These are phyloP conservation scores for Ogataea henricii DNA, from an alignment of 805 yeast species.

Conservation along the genomic window DNA sequence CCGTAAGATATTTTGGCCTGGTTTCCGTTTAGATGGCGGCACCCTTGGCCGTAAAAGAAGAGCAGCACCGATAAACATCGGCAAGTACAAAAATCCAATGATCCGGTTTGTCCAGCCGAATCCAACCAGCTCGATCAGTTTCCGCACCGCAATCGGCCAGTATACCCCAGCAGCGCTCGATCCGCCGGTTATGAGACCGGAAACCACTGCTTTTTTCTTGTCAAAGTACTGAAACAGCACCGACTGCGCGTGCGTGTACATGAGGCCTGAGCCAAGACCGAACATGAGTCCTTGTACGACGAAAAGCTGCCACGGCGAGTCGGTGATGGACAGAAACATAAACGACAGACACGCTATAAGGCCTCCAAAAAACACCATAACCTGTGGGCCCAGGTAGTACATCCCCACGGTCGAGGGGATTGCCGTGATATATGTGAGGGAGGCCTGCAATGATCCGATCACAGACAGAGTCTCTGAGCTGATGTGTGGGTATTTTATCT, in stretches of 20 bases:
- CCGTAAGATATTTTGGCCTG: slow-evolving; percentile 35
- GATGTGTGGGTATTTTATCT: slow-evolving; percentile 42
- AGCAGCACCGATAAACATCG: slow-evolving; percentile 27
- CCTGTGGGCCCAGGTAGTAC: slow-evolving; percentile 46
- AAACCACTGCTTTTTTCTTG: slow-evolving; percentile 55
- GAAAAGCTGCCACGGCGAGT: slow-evolving; percentile 64
- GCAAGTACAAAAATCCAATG: slow-evolving; percentile 43
- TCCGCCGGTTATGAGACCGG: slow-evolving; percentile 49
- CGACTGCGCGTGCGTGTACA: slow-evolving; percentile 59
- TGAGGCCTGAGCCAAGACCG: slow-evolving; percentile 57
- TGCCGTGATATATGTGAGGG: slow-evolving; percentile 49
- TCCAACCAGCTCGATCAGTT: slow-evolving; percentile 39
- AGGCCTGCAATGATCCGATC: slow-evolving; percentile 56
- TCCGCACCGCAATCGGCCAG: slow-evolving; percentile 50
- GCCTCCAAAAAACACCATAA: slow-evolving; percentile 43
- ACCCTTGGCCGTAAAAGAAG: slow-evolving; percentile 33
- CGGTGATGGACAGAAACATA: slow-evolving; percentile 59
- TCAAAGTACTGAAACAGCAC: slow-evolving; percentile 68
- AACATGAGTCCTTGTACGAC: slow-evolving; percentile 67
- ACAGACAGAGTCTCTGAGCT: slow-evolving; percentile 49
- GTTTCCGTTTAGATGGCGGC: slow-evolving; percentile 38
- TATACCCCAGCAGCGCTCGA: slow-evolving; percentile 53
- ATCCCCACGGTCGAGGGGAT: slow-evolving; percentile 46
- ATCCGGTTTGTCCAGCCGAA: slow-evolving; percentile 54
- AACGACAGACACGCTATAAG: slow-evolving; percentile 45